These are phyloP conservation scores for Apostasia ramifera DNA, from an alignment of 106 monocot species.

Conservation along the genomic window DNA sequence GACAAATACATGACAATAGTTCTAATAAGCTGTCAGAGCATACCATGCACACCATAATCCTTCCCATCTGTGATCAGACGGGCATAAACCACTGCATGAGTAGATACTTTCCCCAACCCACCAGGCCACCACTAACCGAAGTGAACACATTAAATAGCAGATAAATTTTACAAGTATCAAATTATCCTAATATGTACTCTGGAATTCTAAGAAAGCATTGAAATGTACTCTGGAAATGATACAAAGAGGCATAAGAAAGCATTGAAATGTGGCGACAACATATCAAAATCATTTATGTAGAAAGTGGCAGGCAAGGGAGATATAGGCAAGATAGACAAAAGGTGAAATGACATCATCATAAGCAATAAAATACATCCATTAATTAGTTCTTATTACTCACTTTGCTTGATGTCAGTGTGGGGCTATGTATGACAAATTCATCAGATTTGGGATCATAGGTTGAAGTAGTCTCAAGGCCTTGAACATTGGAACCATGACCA, in stretches of 20 bases:
- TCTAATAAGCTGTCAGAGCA: neutral
- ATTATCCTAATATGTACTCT: neutral
- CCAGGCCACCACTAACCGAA: conserved; percentile 96
- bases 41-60: conserved; percentile 92
- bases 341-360: neutral
- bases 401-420: conserved; percentile 94
- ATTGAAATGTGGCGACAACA: neutral
- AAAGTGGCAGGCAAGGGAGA: neutral
- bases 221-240: neutral
- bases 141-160: conserved; percentile 2
- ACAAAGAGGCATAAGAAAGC: neutral
- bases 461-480: conserved; percentile 99
- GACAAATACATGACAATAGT: neutral
- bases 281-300: too few relatives aligned
- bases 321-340: neutral
- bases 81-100: conserved; percentile 90
- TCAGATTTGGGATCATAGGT: conserved; percentile 89
- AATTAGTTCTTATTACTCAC: conserved; percentile 24
- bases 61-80: conserved; percentile 72
- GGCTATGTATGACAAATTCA: conserved; percentile 98
- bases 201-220: neutral
- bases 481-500: conserved; percentile 98
- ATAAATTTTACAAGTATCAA: neutral
- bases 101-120: conserved; percentile 88
- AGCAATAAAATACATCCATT: conserved; percentile 3